Conservation (phyloP, 2,329 filamentous ascomycete genomes). For the Pseudogymnoascus sp. region DNA sequence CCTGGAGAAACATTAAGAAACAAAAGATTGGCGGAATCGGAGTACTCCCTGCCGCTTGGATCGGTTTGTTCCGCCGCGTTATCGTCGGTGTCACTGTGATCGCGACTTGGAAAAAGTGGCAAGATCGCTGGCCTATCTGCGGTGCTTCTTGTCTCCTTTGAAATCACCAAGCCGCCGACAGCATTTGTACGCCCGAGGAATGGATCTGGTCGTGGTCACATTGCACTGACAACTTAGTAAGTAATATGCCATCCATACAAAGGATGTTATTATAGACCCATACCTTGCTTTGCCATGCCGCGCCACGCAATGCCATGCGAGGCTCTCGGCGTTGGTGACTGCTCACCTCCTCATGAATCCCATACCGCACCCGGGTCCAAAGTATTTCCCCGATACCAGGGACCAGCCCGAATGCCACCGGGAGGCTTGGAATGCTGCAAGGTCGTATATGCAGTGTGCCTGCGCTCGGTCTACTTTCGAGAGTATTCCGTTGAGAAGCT, state of each 20-base stretch:
- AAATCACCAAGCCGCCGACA: neutral
- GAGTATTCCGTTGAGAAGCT: neutral
- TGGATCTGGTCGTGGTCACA: neutral
- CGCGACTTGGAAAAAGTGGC: neutral
- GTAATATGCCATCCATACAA: neutral
- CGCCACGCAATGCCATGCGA: neutral
- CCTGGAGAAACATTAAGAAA: neutral
- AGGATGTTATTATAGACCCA: neutral
- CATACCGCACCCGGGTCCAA: neutral
- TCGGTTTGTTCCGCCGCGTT: neutral
- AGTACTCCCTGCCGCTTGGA: neutral
- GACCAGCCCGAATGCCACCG: conserved; percentile 3
- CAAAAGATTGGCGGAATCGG: neutral
- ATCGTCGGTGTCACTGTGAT: neutral
- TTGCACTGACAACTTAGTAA: neutral
- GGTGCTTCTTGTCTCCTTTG: neutral
- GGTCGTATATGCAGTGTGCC: conserved; percentile 1
- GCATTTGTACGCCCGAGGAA: neutral
- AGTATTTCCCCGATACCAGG: conserved; percentile 3
- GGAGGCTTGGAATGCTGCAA: conserved; percentile 1
- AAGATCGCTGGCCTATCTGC: neutral
- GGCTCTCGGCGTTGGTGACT: neutral
- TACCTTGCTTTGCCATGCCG: neutral
- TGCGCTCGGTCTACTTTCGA: neutral
- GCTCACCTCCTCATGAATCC: neutral